Conservation (phyloP, 1,284 basidiomycete species). For the Dichomitus squalens region DNA sequence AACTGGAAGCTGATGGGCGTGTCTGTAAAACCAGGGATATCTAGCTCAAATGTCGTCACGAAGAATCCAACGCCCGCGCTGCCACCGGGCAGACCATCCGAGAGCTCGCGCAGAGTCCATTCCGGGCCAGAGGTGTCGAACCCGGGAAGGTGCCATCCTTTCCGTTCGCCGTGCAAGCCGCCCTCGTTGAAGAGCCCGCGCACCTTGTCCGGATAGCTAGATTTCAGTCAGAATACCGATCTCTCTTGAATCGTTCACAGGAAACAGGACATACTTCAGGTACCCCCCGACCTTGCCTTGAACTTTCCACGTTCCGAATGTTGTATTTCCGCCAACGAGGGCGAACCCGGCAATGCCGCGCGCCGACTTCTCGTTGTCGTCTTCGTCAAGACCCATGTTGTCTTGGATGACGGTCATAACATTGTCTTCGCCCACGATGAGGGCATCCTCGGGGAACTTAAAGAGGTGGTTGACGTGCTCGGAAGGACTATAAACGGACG, state of each 20-base stretch:
- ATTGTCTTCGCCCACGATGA: conserved; percentile 60
- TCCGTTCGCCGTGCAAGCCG: conserved; percentile 75
- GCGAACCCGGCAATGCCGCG: conserved; percentile 77
- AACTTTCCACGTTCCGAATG: conserved; percentile 64
- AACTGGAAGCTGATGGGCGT: conserved; percentile 72
- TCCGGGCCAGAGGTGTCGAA: conserved; percentile 55
- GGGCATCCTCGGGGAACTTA: conserved; percentile 56
- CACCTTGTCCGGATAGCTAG: conserved; percentile 67
- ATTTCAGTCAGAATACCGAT: not conserved
- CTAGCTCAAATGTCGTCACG: conserved; percentile 68
- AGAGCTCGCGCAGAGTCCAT: conserved; percentile 59
- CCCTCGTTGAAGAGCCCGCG: conserved; percentile 79
- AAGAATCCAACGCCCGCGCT: conserved; percentile 80
- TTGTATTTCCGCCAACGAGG: conserved; percentile 61
- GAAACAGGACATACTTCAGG: conserved; percentile 45
- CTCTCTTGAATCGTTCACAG: not conserved
- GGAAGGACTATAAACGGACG: conserved; percentile 65
- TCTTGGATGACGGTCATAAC: conserved; percentile 81
- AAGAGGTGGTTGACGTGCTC: conserved; percentile 71
- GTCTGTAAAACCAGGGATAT: conserved; percentile 60
- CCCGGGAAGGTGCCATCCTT: conserved; percentile 82
- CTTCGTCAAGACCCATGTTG: conserved; percentile 76
- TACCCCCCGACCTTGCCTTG: conserved; percentile 84
- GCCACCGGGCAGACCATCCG: conserved; percentile 55
- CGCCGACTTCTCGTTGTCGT: conserved; percentile 58